Evolutionary conservation across 805 yeast genomes (phyloP), one percentile per base, ranked within the genome.

Genomic region (Candida fluviatilis): DNA sequence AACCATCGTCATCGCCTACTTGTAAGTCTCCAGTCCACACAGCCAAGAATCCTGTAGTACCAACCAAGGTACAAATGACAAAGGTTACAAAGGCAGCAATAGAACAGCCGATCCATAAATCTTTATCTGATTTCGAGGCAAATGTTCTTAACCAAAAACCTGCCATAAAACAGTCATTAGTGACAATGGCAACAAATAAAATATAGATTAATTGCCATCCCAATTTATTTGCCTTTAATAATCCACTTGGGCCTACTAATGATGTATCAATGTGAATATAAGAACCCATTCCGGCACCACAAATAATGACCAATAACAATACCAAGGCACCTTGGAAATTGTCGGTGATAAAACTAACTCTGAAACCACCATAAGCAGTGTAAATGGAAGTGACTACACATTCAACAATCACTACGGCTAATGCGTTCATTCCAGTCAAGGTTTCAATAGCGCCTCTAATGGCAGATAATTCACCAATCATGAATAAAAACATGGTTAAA

Each of bases 61-160:
- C 98, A 31, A 83, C 79, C 34, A 88, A 69, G 0, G 84, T 76
- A 43, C 82, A 78, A 41, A 88, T 70, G 11, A 71, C 66, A 40
- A 83, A 76, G 31, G 80, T 66, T 16, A 84, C 73, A 40, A 84
- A 57, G 0, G 90, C 74, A 0, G 96, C 95, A 42, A 90, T 65
- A 3, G 81, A 69, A 38, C 89, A 77, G 18, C 93, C 95, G 47
- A 86, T 75, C 58, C 75, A 58, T 50, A 90, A 71, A 54, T 89
- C 96, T 47, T 69, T 76, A 60, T 89, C 78, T 6, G 87, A 66
- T 46, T 77, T 78, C 5, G 95, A 82, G 4, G 98, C 95, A 67
- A 90, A 90, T 1, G 98, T 86, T 54, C 98, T 73, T 43, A 90
- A 66, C 98, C 98, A 90, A 58, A 90, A 89, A 0, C 96, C 96